phyloP scores from a whole-genome alignment of 2,329 filamentous ascomycete species.

The Colletotrichum simmondsii region DNA sequence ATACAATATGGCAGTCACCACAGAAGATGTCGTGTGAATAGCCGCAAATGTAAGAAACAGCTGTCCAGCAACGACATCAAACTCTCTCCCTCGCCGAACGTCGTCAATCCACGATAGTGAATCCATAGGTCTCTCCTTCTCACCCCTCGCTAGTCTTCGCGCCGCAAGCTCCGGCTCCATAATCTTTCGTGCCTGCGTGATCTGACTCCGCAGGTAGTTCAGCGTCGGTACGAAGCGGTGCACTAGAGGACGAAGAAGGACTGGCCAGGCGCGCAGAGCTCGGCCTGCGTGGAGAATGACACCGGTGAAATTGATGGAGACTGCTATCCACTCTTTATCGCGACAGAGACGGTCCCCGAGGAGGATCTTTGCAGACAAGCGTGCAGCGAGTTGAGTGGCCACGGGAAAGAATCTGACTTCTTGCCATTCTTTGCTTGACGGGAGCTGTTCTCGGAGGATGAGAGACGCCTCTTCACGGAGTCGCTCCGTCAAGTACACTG shows the following conservation, averaged over 20 bases:
- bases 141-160: slow-evolving; percentile 36
- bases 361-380: slow-evolving; percentile 61
- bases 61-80: slow-evolving; percentile 77
- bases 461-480: slow-evolving; percentile 7
- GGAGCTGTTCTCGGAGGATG: slow-evolving; percentile 14
- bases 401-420: slow-evolving; percentile 14
- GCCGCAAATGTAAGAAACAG: slow-evolving; percentile 77
- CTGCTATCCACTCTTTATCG: slow-evolving; percentile 57
- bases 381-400: slow-evolving; percentile 50
- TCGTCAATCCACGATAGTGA: slow-evolving; percentile 56
- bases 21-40: slow-evolving; percentile 54
- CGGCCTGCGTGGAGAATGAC: slow-evolving; percentile 48
- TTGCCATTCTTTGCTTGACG: slow-evolving; percentile 38
- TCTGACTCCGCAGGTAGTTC: slow-evolving; percentile 46
- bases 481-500: slow-evolving; percentile 14
- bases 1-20: slow-evolving; percentile 48
- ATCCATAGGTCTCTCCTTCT: slow-evolving; percentile 46
- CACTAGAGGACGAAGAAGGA: slow-evolving; percentile 51
- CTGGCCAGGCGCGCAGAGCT: slow-evolving; percentile 53
- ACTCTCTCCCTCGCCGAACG: slow-evolving; percentile 62
- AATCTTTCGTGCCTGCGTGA: slow-evolving; percentile 49
- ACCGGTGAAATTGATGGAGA: slow-evolving; percentile 53
- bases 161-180: slow-evolving; percentile 43
- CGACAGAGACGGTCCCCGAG: slow-evolving; percentile 56
- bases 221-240: slow-evolving; percentile 55